Base-by-base conservation (phyloP, 2,329 filamentous ascomycete species). In the Beauveria australis region DNA sequence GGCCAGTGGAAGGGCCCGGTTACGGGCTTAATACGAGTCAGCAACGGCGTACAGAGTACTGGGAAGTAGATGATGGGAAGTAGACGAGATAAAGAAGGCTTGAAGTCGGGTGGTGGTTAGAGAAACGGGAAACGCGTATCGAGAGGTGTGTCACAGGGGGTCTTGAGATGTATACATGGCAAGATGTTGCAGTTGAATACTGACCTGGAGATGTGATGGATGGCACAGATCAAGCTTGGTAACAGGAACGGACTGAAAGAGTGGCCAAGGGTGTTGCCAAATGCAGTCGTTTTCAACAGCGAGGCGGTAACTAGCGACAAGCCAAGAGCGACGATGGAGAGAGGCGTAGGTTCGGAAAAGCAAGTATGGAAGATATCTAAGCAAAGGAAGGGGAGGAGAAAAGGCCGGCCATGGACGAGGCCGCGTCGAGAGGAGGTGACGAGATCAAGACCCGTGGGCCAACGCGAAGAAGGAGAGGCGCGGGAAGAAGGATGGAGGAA, bases 21-120 rank as follows among this genome's bases (percentile, higher is more conserved):
- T 46, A 53, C 19, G 49, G 57, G 57, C 57, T 59, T 53, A 9
- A 19, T 24, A 16, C 5, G 28, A 53, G 57, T 53, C 30, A 59
- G 57, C 49, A 44, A 59, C 24, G 33, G 40, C 30, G 49, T 40
- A 37, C 33, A 12, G 5, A 14, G 33, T 14, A 37, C 8, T n/a
- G 10, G 7, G 10, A 37, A 8, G 26, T 18, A 30, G 8, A 16
- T 3, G n/a, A 6, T 19, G 19, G 7, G 22, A 30, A 43, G 18
- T 14, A 7, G 24, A 26, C 3, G 37, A 26, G 46, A 33, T 14
- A 33, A 37, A 37, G 48, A 16, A 22, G 40, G 40, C 6, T 28
- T 30, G 53, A 28, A 5, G 14, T 33, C 9, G 18, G 18, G n/a
- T 16, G 41, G 14, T 18, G n/a, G n/a, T 19, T 49, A 12, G 30